These are phyloP conservation scores for Crepidotus sp. DNA, from an alignment of 1,284 basidiomycete species.

Conservation along the genomic window DNA sequence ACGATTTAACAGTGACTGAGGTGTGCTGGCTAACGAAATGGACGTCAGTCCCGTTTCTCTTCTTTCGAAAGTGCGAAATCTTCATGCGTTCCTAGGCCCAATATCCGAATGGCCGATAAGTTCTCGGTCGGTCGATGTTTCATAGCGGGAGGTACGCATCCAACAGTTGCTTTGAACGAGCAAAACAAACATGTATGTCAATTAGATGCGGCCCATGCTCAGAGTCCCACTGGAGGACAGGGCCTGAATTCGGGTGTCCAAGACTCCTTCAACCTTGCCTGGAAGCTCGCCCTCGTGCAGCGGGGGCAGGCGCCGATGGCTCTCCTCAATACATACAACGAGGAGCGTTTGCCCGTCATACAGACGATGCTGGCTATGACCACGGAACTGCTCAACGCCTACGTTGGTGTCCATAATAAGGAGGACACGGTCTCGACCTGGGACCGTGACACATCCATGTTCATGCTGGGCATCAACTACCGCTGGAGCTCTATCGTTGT, in stretches of 20 bases:
- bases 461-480: constrained; percentile 21
- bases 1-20: background rate
- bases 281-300: constrained; percentile 23
- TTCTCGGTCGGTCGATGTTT: too few species aligned
- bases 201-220: background rate
- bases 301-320: constrained; percentile 16
- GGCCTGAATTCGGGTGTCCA: constrained; percentile 14
- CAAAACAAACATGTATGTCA: background rate
- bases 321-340: constrained; percentile 22
- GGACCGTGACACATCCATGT: constrained; percentile 9
- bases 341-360: constrained; percentile 24
- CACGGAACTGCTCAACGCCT: too few species aligned
- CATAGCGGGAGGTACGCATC: too few species aligned
- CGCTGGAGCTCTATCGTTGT: constrained; percentile 20
- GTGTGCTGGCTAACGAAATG: background rate
- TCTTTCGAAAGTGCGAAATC: too few species aligned
- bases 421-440: background rate
- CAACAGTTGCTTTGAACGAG: too few species aligned
- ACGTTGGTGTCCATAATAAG: too few species aligned
- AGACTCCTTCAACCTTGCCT: constrained; percentile 21
- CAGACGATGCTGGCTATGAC: constrained; percentile 21
- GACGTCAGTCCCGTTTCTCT: background rate
- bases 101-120: too few species aligned
- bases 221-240: background rate
- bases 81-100: too few species aligned